phyloP scores from a whole-genome alignment of 345 rosid genomes.

The Salix udensis region DNA sequence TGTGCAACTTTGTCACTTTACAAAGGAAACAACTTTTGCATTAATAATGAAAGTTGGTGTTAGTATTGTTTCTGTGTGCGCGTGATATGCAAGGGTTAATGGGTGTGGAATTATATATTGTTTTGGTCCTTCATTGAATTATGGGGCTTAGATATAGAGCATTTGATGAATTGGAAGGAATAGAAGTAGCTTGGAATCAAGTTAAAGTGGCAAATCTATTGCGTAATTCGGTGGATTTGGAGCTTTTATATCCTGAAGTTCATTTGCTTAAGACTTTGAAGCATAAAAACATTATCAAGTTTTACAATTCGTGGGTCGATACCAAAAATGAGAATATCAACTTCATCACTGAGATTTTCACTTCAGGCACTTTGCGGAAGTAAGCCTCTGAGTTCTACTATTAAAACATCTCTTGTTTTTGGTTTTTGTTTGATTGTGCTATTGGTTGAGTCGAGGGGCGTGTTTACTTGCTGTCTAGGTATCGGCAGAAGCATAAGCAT shows the following conservation, averaged over 20 bases:
- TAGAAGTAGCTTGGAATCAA: constrained; percentile 40
- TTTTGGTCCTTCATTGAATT: constrained; percentile 47
- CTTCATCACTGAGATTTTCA: constrained; percentile 38
- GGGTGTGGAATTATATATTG: not conserved
- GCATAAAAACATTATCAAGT: constrained; percentile 29
- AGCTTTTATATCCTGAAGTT: constrained; percentile 26
- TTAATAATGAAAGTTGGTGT: not conserved
- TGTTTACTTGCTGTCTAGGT: constrained; percentile 12
- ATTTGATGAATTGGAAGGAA: constrained; percentile 34
- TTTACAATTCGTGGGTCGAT: constrained; percentile 33
- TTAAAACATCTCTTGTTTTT: not conserved
- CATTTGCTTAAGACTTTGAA: constrained; percentile 31
- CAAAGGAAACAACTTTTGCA: not conserved
- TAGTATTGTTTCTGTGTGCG: not conserved
- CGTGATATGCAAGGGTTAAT: not conserved
- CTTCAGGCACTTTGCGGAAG: constrained; percentile 37
- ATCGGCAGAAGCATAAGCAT: constrained; percentile 33
- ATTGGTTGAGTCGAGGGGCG: not conserved
- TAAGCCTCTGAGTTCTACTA: constrained; percentile 12
- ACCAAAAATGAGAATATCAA: constrained; percentile 30
- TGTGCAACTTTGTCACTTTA: not conserved
- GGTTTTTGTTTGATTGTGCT: not conserved
- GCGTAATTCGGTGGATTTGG: constrained; percentile 21
- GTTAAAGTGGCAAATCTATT: constrained; percentile 25
- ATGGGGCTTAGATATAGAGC: constrained; percentile 22